Conservation (phyloP, 1,139 yeast species). For the Candida sp. region DNA sequence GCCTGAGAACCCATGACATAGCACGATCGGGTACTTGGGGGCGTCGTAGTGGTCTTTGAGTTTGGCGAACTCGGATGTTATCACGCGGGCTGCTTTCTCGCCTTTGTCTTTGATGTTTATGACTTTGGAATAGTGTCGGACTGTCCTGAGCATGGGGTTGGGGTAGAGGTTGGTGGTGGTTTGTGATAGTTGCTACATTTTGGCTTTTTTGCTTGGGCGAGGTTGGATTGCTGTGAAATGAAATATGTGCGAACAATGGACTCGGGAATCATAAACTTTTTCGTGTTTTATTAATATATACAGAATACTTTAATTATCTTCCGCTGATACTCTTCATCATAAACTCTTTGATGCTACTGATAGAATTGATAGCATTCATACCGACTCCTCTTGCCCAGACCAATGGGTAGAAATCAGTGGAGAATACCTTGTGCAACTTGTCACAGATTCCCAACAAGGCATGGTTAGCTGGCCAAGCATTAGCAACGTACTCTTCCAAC, state of each 20-base stretch:
- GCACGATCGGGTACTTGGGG: slow-evolving; percentile 65
- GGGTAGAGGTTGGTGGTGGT: background rate
- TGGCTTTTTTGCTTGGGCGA: background rate
- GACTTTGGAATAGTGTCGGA: slow-evolving; percentile 6
- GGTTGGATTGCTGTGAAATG: background rate
- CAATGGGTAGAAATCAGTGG: slow-evolving; percentile 73
- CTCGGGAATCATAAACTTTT: background rate
- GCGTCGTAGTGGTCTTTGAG: slow-evolving; percentile 30
- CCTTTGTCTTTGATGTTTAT: slow-evolving; percentile 2
- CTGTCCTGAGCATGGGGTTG: background rate
- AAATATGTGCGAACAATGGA: background rate
- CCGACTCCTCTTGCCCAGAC: slow-evolving; percentile 82
- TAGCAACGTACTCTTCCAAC: slow-evolving; percentile 84
- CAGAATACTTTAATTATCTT: slow-evolving; percentile 14
- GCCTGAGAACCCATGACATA: slow-evolving; percentile 88
- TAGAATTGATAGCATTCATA: slow-evolving; percentile 63
- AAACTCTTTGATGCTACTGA: slow-evolving; percentile 63
- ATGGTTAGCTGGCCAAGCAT: slow-evolving; percentile 81
- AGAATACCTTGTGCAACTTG: slow-evolving; percentile 86
- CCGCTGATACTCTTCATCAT: slow-evolving; percentile 42
- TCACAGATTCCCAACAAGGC: slow-evolving; percentile 87
- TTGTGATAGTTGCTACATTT: slow-evolving; percentile 10
- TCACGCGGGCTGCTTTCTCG: slow-evolving; percentile 1
- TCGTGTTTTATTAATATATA: background rate
- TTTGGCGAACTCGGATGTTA: slow-evolving; percentile 10